A percentile compares a stretch with the other conserved stretches of the same genome.
phyloP scores from a whole-genome alignment of 495 filamentous ascomycete species.

The Margaritispora aquatica region DNA sequence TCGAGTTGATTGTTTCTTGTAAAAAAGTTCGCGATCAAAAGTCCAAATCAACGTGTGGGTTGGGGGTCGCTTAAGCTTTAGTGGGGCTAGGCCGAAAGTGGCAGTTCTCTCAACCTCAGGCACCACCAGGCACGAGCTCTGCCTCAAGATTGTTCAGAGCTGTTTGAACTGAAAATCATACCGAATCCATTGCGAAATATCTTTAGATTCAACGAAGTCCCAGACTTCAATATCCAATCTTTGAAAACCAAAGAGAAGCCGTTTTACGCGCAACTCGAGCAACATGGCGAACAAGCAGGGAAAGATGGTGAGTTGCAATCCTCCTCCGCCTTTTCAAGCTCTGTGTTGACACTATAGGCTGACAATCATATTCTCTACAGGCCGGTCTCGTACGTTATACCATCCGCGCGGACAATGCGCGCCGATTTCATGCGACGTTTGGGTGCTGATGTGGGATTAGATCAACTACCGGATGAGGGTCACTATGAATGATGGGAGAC shows the following conservation, averaged over 20 bases:
- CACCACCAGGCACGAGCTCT: slow-evolving; percentile 8
- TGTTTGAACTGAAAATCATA: slow-evolving; percentile 7
- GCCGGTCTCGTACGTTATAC: slow-evolving; percentile 83
- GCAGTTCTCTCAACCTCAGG: slow-evolving; percentile 2
- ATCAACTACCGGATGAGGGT: slow-evolving; percentile 99
- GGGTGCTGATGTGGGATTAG: slow-evolving; percentile 45
- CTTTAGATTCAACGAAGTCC: slow-evolving; percentile 31
- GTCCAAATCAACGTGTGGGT: slow-evolving; percentile 11
- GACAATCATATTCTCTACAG: slow-evolving; percentile 56
- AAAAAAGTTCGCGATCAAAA: slow-evolving; percentile 15
- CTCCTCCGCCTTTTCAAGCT: slow-evolving; percentile 32
- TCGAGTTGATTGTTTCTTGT: slow-evolving; percentile 3
- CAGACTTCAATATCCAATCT: slow-evolving; percentile 39
- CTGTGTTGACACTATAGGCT: slow-evolving; percentile 62
- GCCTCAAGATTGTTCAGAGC: slow-evolving; percentile 27
- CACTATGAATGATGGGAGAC: slow-evolving; percentile 89
- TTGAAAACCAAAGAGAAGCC: slow-evolving; percentile 50
- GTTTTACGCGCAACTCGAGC: slow-evolving; percentile 55
- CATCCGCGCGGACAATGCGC: slow-evolving; percentile 10
- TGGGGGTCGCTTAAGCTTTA: neutral
- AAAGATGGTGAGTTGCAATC: slow-evolving; percentile 82
- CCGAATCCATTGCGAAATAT: slow-evolving; percentile 26
- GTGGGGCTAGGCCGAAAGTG: neutral
- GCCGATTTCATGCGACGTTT: slow-evolving; percentile 14
- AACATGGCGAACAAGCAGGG: slow-evolving; percentile 94